Conservation (phyloP, 805 yeast genomes). For the Wickerhamiella occidentalis region DNA sequence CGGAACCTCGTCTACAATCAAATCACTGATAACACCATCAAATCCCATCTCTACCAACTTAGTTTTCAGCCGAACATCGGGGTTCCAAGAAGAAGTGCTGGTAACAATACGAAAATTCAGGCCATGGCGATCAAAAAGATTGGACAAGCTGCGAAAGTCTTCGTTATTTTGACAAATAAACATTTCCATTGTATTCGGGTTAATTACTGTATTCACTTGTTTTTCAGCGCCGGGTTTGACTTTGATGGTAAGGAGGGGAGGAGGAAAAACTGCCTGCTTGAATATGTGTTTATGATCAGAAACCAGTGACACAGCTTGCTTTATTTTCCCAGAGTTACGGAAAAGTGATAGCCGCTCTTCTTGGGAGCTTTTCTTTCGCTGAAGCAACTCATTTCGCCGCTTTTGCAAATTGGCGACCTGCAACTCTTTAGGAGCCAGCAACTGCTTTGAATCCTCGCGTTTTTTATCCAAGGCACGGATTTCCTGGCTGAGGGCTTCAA, state of each 20-base stretch:
- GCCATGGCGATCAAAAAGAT: not conserved
- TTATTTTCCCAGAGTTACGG: not conserved
- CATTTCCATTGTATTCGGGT: not conserved
- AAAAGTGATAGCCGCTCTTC: not conserved
- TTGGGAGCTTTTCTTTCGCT: not conserved
- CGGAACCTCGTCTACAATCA: slow-evolving; percentile 39
- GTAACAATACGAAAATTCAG: not conserved
- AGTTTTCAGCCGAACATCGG: slow-evolving; percentile 16
- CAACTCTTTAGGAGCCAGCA: not conserved
- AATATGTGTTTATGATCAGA: not conserved
- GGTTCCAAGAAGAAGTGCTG: not conserved
- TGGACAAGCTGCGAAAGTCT: not conserved
- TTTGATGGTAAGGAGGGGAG: not conserved
- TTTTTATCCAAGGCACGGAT: not conserved
- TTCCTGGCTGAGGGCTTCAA: not conserved
- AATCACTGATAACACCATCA: slow-evolving; percentile 67
- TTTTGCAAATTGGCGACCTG: not conserved
- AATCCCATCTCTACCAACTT: slow-evolving; percentile 41
- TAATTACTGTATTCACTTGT: not conserved
- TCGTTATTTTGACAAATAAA: slow-evolving; percentile 4
- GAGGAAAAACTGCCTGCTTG: slow-evolving; percentile 3
- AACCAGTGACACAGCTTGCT: not conserved
- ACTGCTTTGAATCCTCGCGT: not conserved
- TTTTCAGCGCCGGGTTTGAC: slow-evolving; percentile 2
- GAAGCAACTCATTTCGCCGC: not conserved